Evolutionary conservation across 352 stramenopile species (phyloP).

Genomic region (Phytophthora citrophthora): DNA sequence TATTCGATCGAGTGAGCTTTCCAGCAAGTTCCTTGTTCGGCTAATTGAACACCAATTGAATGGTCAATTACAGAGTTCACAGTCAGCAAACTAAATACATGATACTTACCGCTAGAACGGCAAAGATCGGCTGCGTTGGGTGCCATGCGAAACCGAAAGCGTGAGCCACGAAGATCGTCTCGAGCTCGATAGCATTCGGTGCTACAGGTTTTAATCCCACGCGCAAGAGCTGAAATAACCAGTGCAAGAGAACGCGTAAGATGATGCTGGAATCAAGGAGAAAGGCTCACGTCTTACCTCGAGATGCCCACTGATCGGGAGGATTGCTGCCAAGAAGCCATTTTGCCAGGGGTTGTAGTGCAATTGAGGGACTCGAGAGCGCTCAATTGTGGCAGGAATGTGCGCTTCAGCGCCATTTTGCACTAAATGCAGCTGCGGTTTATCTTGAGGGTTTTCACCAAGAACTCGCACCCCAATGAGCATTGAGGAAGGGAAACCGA

Average conservation of each 20-base stretch:
- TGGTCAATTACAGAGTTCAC: not conserved
- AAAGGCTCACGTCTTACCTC: conserved; percentile 41
- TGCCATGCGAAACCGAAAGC: conserved; percentile 75
- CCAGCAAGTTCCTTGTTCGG: conserved; percentile 52
- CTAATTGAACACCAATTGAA: conserved; percentile 25
- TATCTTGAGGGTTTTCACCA: conserved; percentile 56
- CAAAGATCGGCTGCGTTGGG: conserved; percentile 51
- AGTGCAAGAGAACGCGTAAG: conserved; percentile 1
- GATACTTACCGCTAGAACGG: conserved; percentile 52
- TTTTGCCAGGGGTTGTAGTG: conserved; percentile 37
- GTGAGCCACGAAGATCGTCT: conserved; percentile 62
- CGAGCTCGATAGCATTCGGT: conserved; percentile 69
- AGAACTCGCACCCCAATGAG: conserved; percentile 53
- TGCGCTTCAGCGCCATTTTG: conserved; percentile 46
- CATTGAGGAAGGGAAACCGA: conserved; percentile 54
- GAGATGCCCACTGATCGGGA: conserved; percentile 57
- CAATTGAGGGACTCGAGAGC: conserved; percentile 44
- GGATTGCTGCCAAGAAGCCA: conserved; percentile 49
- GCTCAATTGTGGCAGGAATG: conserved; percentile 39
- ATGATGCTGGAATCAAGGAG: not conserved
- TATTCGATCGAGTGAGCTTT: conserved; percentile 38
- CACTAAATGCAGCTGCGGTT: conserved; percentile 64
- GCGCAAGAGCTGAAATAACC: conserved; percentile 53
- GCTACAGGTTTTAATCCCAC: conserved; percentile 72
- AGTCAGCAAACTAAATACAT: not conserved